phyloP scores from a whole-genome alignment of 306 rosid species.

The Acacia crassicarpa region DNA sequence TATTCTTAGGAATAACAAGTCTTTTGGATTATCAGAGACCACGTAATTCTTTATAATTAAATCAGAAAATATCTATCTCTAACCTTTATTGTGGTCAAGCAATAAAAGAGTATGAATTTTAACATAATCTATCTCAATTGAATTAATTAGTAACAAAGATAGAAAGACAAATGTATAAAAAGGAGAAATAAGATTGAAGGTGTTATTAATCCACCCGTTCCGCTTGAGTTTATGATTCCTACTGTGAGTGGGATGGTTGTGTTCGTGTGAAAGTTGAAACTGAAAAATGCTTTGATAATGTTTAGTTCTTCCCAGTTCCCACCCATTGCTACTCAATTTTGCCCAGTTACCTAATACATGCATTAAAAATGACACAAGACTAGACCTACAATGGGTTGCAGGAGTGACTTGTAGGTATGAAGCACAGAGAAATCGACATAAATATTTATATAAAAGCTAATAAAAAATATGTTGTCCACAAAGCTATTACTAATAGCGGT shows the following conservation, averaged over 20 bases:
- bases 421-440: neutral
- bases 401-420: neutral
- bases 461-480: neutral
- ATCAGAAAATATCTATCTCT: neutral
- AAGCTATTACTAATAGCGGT: neutral
- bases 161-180: too few relatives aligned
- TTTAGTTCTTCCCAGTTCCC: neutral
- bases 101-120: neutral
- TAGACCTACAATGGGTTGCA: neutral
- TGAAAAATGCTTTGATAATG: neutral
- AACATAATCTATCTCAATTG: neutral
- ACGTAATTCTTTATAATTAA: neutral
- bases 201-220: too few relatives aligned
- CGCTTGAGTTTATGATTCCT: too few relatives aligned
- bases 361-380: neutral
- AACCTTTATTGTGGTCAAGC: neutral
- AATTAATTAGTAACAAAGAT: too few relatives aligned
- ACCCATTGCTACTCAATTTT: neutral
- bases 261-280: neutral
- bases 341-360: neutral
- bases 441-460: neutral
- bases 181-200: too few relatives aligned
- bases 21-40: too few relatives aligned
- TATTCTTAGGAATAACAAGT: conserved; percentile 1
- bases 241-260: neutral